Evolutionary conservation across 192 early-diverging fungal genomes (phyloP).

Genomic region (Coemansia sp.): DNA sequence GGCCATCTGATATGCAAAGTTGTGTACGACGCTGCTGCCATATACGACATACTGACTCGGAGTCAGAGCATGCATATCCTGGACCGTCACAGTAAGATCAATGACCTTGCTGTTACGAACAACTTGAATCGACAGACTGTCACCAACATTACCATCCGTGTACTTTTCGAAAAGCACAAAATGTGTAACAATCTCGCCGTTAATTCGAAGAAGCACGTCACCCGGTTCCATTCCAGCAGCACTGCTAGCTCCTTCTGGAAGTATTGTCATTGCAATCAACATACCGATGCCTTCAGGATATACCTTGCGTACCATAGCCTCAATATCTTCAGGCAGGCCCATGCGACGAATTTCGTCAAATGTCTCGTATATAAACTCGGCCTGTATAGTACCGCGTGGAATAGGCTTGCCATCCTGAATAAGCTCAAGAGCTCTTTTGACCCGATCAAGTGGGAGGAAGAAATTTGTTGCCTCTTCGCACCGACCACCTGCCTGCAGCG

Average conservation of each 20-base stretch:
- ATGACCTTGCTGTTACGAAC: slow-evolving; percentile 56
- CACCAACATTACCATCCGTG: slow-evolving; percentile 62
- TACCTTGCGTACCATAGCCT: slow-evolving; percentile 59
- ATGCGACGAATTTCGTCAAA: slow-evolving; percentile 72
- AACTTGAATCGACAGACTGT: slow-evolving; percentile 55
- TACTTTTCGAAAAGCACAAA: slow-evolving; percentile 66
- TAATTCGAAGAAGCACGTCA: slow-evolving; percentile 68
- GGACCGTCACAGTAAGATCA: slow-evolving; percentile 53
- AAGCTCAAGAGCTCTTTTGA: slow-evolving; percentile 61
- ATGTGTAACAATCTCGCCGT: slow-evolving; percentile 63
- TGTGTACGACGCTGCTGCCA: slow-evolving; percentile 76
- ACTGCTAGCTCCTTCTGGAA: slow-evolving; percentile 70
- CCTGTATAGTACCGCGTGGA: slow-evolving; percentile 74
- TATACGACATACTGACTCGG: slow-evolving; percentile 82
- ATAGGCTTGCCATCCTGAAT: slow-evolving; percentile 58
- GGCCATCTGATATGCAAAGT: slow-evolving; percentile 76
- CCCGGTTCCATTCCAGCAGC: slow-evolving; percentile 58
- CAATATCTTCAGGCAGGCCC: slow-evolving; percentile 64
- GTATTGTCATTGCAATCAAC: slow-evolving; percentile 60
- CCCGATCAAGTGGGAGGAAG: slow-evolving; percentile 74
- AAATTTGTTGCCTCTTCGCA: slow-evolving; percentile 68
- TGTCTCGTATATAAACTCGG: slow-evolving; percentile 64
- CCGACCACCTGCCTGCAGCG: slow-evolving; percentile 68
- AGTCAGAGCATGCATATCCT: slow-evolving; percentile 75
- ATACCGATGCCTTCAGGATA: slow-evolving; percentile 70